These are phyloP conservation scores for Sindora glabra DNA, from an alignment of 306 rosid genomes.

Conservation along the genomic window DNA sequence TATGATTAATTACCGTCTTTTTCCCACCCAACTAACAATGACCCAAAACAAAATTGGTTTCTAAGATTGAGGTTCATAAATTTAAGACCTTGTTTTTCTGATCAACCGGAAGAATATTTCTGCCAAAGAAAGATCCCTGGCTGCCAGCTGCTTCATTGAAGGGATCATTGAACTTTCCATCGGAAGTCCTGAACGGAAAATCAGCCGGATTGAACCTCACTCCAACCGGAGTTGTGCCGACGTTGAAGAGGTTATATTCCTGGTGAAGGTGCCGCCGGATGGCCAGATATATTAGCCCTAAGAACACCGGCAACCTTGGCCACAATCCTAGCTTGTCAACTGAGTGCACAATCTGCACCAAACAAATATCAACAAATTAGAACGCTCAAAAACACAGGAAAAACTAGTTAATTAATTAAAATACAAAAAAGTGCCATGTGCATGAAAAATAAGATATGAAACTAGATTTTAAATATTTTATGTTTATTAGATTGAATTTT, in stretches of 20 bases:
- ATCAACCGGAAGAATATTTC: slow-evolving; percentile 41
- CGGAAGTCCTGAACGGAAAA: slow-evolving; percentile 36
- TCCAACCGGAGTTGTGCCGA: slow-evolving; percentile 37
- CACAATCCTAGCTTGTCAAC: slow-evolving; percentile 51
- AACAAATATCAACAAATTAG: neutral
- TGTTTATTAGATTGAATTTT: too few species aligned
- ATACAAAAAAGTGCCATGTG: too few species aligned
- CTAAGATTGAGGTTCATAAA: too few species aligned
- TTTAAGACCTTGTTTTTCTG: slow-evolving; percentile 35
- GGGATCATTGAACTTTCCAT: slow-evolving; percentile 49
- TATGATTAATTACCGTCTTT: too few species aligned
- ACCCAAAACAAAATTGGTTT: too few species aligned
- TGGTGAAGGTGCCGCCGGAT: slow-evolving; percentile 41
- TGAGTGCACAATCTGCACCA: slow-evolving; percentile 39
- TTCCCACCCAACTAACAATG: too few species aligned
- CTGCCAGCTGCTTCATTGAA: slow-evolving; percentile 45
- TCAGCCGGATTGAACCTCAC: slow-evolving; percentile 39
- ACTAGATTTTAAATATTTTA: too few species aligned
- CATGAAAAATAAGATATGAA: too few species aligned
- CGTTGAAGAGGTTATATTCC: slow-evolving; percentile 47
- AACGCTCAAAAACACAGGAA: too few species aligned
- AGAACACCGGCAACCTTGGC: slow-evolving; percentile 42
- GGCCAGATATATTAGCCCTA: slow-evolving; percentile 31
- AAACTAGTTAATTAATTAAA: too few species aligned
- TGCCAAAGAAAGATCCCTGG: slow-evolving; percentile 49